Percentiles rank a stretch among this genome's conserved stretches.
These are phyloP conservation scores for Globisporangium parvum DNA, from an alignment of 352 stramenopile genomes.

Conservation along the genomic window DNA sequence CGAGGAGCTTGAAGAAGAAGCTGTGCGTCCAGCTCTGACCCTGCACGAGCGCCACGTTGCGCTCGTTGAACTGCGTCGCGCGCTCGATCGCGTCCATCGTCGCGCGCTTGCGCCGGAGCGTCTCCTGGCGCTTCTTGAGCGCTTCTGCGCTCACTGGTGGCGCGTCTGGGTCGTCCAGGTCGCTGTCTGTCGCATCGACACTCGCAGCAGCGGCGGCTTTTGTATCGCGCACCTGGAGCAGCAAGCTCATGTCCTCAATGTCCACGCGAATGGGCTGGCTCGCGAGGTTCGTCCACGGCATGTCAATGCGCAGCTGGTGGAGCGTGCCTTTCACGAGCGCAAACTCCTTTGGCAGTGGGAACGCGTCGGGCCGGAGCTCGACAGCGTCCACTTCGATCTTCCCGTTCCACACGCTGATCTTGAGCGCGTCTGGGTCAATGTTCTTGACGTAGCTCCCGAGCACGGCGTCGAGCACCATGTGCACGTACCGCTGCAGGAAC, in stretches of 20 bases:
- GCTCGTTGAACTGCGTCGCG: conserved; percentile 54
- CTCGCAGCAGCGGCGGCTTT: conserved; percentile 16
- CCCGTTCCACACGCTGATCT: conserved; percentile 84
- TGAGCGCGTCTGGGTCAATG: conserved; percentile 76
- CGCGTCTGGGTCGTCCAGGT: conserved; percentile 6
- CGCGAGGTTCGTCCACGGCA: conserved; percentile 71
- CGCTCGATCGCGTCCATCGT: conserved; percentile 77
- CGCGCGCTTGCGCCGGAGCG: conserved; percentile 64
- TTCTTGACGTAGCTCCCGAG: conserved; percentile 84
- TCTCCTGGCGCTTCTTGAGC: conserved; percentile 25
- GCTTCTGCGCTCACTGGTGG: conserved; percentile 4
- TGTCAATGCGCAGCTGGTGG: conserved; percentile 65
- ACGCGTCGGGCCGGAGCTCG: conserved; percentile 68
- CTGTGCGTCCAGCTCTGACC: conserved; percentile 57
- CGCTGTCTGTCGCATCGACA: neutral
- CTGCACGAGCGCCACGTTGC: conserved; percentile 19
- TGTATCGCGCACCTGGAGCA: conserved; percentile 46
- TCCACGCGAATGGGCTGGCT: conserved; percentile 71
- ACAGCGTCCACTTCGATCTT: conserved; percentile 81
- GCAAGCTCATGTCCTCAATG: conserved; percentile 69
- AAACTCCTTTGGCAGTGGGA: conserved; percentile 60
- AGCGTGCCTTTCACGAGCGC: conserved; percentile 70
- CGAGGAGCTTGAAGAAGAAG: conserved; percentile 71
- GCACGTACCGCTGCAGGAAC: conserved; percentile 83
- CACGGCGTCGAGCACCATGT: conserved; percentile 77